These are phyloP conservation scores for Calonectria leucothoes DNA, from an alignment of 2,329 filamentous ascomycete species.

Conservation along the genomic window DNA sequence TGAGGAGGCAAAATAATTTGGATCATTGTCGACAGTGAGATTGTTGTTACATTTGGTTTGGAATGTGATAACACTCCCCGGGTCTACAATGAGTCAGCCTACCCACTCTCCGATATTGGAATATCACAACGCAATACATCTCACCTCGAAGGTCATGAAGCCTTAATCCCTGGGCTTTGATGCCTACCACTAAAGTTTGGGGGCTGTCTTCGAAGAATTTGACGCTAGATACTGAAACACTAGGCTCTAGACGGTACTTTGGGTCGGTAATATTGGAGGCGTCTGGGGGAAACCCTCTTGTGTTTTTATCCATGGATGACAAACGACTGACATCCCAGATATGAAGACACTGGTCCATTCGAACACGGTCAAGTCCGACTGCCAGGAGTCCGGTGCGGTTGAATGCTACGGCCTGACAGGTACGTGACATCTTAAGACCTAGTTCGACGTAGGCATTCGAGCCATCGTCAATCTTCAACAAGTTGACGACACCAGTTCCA, in stretches of 20 bases:
- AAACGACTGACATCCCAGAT: conserved; percentile 82
- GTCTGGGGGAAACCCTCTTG: conserved; percentile 62
- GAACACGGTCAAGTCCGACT: conserved; percentile 82
- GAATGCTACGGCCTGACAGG: conserved; percentile 85
- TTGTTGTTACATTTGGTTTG: conserved; percentile 77
- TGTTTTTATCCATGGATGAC: conserved; percentile 59
- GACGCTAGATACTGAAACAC: conserved; percentile 83
- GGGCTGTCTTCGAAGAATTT: conserved; percentile 85
- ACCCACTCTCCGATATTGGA: neutral
- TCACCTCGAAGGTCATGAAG: conserved; percentile 84
- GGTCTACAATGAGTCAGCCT: conserved; percentile 46
- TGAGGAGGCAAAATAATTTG: conserved; percentile 87
- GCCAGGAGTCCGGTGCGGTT: conserved; percentile 78
- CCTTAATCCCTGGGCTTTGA: conserved; percentile 79
- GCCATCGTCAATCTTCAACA: conserved; percentile 78
- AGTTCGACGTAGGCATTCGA: conserved; percentile 74
- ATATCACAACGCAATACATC: conserved; percentile 10
- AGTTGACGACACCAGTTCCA: conserved; percentile 78
- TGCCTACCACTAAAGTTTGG: conserved; percentile 79
- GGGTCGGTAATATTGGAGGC: conserved; percentile 66
- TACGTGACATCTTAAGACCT: conserved; percentile 78
- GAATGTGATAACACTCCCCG: conserved; percentile 67
- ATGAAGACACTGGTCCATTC: conserved; percentile 85
- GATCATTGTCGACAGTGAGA: conserved; percentile 83
- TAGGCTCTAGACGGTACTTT: conserved; percentile 69